phyloP scores from a whole-genome alignment of 768 basidiomycete genomes.

The Auriscalpium microsporum region DNA sequence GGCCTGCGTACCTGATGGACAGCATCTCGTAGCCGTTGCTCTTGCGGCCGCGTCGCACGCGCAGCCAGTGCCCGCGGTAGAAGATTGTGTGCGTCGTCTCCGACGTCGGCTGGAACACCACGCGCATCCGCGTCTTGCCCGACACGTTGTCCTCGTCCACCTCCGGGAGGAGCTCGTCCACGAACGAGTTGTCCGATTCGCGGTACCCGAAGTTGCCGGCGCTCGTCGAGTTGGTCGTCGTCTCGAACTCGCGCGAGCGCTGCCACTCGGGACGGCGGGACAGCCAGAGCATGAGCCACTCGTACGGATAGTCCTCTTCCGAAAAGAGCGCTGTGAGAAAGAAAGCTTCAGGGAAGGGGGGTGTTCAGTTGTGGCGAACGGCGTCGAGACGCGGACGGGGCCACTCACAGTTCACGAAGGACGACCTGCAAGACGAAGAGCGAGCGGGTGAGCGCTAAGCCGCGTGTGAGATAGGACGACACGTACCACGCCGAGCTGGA shows the following conservation, averaged over 20 bases:
- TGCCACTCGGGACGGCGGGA: conserved; percentile 84
- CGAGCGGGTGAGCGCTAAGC: neutral
- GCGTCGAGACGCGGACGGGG: neutral
- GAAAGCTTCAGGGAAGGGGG: conserved; percentile 19
- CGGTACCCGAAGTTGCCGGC: conserved; percentile 44
- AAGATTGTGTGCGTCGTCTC: conserved; percentile 87
- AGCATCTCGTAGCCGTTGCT: conserved; percentile 65
- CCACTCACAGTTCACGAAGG: conserved; percentile 78
- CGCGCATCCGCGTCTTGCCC: conserved; percentile 66
- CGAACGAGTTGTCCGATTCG: conserved; percentile 46
- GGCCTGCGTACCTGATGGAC: conserved; percentile 55
- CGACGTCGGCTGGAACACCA: conserved; percentile 82
- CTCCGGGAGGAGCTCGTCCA: conserved; percentile 40
- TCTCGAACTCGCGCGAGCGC: conserved; percentile 82
- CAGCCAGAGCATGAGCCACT: conserved; percentile 89
- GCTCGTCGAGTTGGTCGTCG: conserved; percentile 66
- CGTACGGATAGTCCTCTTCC: conserved; percentile 85
- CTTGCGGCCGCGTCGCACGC: conserved; percentile 64
- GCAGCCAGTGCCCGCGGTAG: conserved; percentile 78
- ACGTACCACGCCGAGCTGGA: conserved; percentile 76
- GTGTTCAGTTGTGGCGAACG: conserved; percentile 6
- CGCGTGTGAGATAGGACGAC: neutral
- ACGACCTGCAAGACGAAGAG: conserved; percentile 42
- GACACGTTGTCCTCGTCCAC: conserved; percentile 43
- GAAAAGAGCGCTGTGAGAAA: conserved; percentile 88